These are phyloP conservation scores for Eucalyptus melliodora DNA, from an alignment of 345 rosid genomes.

Conservation along the genomic window DNA sequence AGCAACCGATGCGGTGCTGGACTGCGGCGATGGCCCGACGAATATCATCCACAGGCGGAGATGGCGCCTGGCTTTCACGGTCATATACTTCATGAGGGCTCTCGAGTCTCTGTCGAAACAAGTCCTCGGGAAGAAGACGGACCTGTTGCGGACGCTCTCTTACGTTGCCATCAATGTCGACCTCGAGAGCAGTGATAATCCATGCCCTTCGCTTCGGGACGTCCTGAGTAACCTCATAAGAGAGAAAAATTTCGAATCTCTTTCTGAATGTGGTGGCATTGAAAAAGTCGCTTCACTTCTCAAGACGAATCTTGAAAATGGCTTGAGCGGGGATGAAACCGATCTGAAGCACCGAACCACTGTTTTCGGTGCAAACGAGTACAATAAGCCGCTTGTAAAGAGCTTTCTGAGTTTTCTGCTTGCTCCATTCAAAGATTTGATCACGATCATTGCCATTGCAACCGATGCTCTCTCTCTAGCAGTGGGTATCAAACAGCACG, in stretches of 20 bases:
- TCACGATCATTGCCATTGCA: conserved; percentile 39
- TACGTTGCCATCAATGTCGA: conserved; percentile 13
- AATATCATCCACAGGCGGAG: not conserved
- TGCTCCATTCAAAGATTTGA: conserved; percentile 41
- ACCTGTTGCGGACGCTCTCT: not conserved
- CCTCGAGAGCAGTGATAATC: conserved; percentile 5
- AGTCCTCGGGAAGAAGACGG: not conserved
- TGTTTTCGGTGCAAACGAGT: conserved; percentile 50
- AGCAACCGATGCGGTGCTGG: accelerated
- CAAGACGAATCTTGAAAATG: conserved; percentile 11
- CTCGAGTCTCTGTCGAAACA: not conserved
- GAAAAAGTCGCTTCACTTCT: conserved; percentile 17
- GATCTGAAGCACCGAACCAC: conserved; percentile 20
- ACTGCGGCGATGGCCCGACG: no score
- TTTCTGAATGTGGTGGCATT: conserved; percentile 20
- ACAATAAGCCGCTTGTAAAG: conserved; percentile 38
- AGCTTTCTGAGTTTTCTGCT: conserved; percentile 26
- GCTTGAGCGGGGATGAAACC: conserved; percentile 17
- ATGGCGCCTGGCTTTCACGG: conserved; percentile 44
- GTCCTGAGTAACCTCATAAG: not conserved
- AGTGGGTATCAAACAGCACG: conserved; percentile 49
- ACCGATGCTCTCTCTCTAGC: conserved; percentile 53
- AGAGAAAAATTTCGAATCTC: not conserved
- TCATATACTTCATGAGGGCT: conserved; percentile 24
- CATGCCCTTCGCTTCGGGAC: not conserved